Evolutionary conservation across 2,329 filamentous ascomycete species (phyloP).

Genomic region (Xylaria digitata): DNA sequence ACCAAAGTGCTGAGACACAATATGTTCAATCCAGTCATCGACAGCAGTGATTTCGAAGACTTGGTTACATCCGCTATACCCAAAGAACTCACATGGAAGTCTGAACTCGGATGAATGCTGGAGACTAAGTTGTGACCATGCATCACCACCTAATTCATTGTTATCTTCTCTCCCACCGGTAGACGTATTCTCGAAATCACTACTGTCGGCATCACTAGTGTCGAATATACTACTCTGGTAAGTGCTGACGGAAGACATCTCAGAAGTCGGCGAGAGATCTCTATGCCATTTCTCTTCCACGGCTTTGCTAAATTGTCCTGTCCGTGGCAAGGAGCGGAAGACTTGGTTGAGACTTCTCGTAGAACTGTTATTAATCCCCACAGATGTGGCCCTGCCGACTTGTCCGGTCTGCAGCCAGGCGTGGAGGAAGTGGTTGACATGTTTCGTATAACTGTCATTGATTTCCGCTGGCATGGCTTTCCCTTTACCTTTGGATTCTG

Average conservation of each 20-base stretch:
- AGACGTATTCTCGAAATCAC: background rate
- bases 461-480: background rate
- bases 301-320: background rate
- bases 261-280: background rate
- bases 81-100: conserved; percentile 21
- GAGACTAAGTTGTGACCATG: background rate
- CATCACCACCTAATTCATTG: background rate
- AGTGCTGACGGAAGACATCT: background rate
- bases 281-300: background rate
- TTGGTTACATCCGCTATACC: background rate
- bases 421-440: too few species aligned
- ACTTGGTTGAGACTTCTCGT: too few species aligned
- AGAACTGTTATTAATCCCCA: background rate
- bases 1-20: background rate
- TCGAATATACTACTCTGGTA: background rate
- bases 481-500: background rate
- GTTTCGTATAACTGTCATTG: background rate
- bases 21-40: conserved; percentile 21
- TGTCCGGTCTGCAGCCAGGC: background rate
- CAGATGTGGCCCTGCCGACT: background rate
- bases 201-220: background rate
- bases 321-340: too few species aligned
- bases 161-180: background rate
- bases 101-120: background rate
- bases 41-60: background rate